phyloP scores from a whole-genome alignment of 768 basidiomycete species.

The Mycena galericulata region DNA sequence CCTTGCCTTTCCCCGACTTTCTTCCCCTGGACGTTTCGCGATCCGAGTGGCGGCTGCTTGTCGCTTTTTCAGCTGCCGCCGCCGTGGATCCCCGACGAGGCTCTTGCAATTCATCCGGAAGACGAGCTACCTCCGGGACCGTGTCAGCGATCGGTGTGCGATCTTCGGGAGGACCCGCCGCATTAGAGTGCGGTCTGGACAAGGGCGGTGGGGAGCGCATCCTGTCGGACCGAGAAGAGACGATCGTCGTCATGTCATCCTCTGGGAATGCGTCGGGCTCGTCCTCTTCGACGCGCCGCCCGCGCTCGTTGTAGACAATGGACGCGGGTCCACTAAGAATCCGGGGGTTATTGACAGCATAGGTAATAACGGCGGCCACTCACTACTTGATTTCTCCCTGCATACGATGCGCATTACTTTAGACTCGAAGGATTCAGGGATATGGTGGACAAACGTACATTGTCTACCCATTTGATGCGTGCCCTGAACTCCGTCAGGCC shows the following conservation, averaged over 20 bases:
- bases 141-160: neutral
- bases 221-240: constrained; percentile 54
- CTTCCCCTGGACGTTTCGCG: constrained; percentile 36
- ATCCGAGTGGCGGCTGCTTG: constrained; percentile 26
- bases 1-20: constrained; percentile 34
- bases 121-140: constrained; percentile 33
- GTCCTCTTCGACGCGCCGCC: constrained; percentile 79
- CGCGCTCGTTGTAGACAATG: constrained; percentile 86
- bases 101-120: constrained; percentile 30
- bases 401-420: constrained; percentile 1
- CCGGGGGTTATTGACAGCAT: neutral
- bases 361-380: constrained; percentile 37
- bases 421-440: constrained; percentile 5
- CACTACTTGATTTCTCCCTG: constrained; percentile 82
- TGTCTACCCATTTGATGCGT: constrained; percentile 85
- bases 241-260: constrained; percentile 63
- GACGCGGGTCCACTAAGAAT: constrained; percentile 75
- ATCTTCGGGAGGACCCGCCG: constrained; percentile 29
- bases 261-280: constrained; percentile 75
- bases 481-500: constrained; percentile 87
- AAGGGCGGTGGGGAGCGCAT: constrained; percentile 60
- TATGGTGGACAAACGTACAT: constrained; percentile 63
- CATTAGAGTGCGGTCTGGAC: constrained; percentile 55
- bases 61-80: constrained; percentile 28
- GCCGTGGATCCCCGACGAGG: neutral